phyloP scores from a whole-genome alignment of 2,329 filamentous ascomycete species.

The Pyricularia grisea region DNA sequence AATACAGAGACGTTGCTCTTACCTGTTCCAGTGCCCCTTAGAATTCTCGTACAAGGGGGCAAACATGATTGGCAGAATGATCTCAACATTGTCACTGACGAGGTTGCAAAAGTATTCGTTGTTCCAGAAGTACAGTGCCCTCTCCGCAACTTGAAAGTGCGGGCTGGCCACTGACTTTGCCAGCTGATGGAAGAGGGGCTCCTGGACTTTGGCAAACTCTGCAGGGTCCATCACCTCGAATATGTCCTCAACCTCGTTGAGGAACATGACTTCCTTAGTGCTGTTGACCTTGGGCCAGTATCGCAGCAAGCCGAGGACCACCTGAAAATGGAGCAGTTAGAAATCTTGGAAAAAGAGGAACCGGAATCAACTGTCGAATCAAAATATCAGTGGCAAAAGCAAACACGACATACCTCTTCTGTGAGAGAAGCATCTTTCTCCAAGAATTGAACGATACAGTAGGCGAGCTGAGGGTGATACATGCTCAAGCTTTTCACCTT shows the following conservation, averaged over 20 bases:
- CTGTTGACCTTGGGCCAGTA: conserved; percentile 99
- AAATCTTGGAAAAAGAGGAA: not conserved
- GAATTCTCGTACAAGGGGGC: conserved; percentile 97
- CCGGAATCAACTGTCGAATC: not conserved
- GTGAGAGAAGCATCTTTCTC: conserved; percentile 96
- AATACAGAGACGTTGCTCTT: conserved; percentile 12
- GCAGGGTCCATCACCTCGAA: conserved; percentile 99
- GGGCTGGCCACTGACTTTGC: conserved; percentile 97
- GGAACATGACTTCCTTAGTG: conserved; percentile 99
- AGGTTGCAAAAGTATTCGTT: conserved; percentile 99
- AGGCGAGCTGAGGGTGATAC: conserved; percentile 97
- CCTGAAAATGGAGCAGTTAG: conserved; percentile 34
- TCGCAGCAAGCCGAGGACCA: conserved; percentile 84
- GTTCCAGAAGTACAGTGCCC: conserved; percentile 99
- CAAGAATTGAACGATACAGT: conserved; percentile 97
- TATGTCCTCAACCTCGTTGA: conserved; percentile 98
- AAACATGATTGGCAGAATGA: conserved; percentile 99
- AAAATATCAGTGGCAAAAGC: not conserved
- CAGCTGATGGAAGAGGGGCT: conserved; percentile 92
- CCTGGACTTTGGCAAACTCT: conserved; percentile 97
- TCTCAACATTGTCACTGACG: conserved; percentile 97
- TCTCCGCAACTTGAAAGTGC: conserved; percentile 96
- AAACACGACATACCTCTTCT: conserved; percentile 62
- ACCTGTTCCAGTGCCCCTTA: conserved; percentile 99
- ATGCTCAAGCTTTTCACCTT: conserved; percentile 99